Conservation (phyloP, 305 asterid genomes). For the Fraxinus nigra region DNA sequence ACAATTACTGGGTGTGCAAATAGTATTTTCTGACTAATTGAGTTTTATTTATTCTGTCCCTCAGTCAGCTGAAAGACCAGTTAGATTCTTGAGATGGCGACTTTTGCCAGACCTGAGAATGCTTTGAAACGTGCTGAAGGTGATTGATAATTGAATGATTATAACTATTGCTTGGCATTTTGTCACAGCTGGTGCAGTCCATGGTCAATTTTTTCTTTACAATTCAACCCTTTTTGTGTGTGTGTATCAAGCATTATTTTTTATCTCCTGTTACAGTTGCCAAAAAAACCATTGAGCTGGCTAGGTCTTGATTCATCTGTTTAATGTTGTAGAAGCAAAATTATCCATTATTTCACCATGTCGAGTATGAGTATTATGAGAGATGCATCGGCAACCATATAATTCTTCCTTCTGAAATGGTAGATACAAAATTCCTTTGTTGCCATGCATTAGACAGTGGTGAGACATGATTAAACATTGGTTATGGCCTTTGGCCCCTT, state of each 20-base stretch:
- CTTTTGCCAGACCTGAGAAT: constrained; percentile 92
- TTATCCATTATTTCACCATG: neutral
- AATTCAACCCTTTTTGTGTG: neutral
- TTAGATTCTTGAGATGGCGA: constrained; percentile 53
- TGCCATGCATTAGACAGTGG: neutral
- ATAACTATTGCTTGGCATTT: neutral
- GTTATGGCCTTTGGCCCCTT: neutral
- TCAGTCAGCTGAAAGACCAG: constrained; percentile 21
- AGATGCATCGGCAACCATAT: neutral
- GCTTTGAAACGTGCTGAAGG: constrained; percentile 99
- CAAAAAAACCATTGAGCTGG: neutral
- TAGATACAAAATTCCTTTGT: neutral
- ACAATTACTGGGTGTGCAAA: neutral
- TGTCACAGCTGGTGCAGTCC: neutral
- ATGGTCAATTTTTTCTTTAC: neutral
- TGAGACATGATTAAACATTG: neutral
- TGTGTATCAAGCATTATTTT: neutral
- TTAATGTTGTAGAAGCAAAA: neutral
- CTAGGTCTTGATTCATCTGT: neutral
- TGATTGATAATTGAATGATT: constrained; percentile 21
- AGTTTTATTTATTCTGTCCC: neutral
- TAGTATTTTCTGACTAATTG: neutral
- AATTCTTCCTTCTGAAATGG: neutral
- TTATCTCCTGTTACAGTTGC: neutral
- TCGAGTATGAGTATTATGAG: neutral